Evolutionary conservation across 768 basidiomycete species (phyloP).

Genomic region (Nidularia pulvinata): DNA sequence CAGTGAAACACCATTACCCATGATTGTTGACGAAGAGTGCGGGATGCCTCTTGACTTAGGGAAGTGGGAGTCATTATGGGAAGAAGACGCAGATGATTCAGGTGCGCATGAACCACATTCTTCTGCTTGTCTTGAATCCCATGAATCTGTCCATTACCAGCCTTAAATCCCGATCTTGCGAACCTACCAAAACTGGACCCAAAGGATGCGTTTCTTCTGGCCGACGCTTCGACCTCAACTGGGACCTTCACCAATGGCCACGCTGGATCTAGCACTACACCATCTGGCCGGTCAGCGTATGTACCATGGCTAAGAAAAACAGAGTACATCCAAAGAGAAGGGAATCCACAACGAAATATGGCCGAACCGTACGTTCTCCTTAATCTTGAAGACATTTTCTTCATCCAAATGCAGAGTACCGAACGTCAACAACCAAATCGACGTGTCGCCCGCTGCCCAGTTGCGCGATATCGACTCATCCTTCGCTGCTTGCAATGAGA

Average conservation of each 20-base stretch:
- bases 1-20: slow-evolving; percentile 82
- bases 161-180: slow-evolving; percentile 65
- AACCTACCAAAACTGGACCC: slow-evolving; percentile 67
- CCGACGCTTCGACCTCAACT: slow-evolving; percentile 54
- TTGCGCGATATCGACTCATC: slow-evolving; percentile 79
- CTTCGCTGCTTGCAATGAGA: slow-evolving; percentile 61
- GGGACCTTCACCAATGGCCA: slow-evolving; percentile 43
- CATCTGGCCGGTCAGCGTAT: slow-evolving; percentile 52
- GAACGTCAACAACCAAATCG: slow-evolving; percentile 45
- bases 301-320: slow-evolving; percentile 95
- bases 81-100: slow-evolving; percentile 71
- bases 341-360: slow-evolving; percentile 31
- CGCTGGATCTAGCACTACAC: slow-evolving; percentile 28
- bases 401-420: slow-evolving; percentile 40
- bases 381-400: neutral
- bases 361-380: slow-evolving; percentile 59
- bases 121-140: neutral
- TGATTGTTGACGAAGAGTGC: slow-evolving; percentile 96
- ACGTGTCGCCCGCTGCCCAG: slow-evolving; percentile 76
- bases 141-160: slow-evolving; percentile 8
- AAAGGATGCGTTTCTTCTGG: slow-evolving; percentile 74
- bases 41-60: slow-evolving; percentile 96
- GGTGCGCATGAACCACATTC: slow-evolving; percentile 33
- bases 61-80: slow-evolving; percentile 82
- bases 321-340: slow-evolving; percentile 79